Evolutionary conservation across 805 yeast species (phyloP).

Genomic region (Metschnikowia arizonensis): DNA sequence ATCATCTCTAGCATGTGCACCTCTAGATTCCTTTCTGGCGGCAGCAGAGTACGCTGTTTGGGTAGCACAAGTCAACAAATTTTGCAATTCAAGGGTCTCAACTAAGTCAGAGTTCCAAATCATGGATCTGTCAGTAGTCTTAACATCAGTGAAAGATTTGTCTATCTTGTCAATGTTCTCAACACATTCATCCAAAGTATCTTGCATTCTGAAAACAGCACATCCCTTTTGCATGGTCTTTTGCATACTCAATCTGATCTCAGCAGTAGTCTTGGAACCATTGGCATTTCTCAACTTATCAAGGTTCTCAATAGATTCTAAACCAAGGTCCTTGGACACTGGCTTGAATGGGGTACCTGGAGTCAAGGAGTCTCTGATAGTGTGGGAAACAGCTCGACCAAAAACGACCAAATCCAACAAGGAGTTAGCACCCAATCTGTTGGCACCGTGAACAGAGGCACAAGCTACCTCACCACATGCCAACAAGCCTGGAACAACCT

Average conservation of each 20-base stretch:
- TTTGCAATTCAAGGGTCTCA: slow-evolving; percentile 93
- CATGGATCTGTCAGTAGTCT: slow-evolving; percentile 94
- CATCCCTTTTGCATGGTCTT: slow-evolving; percentile 94
- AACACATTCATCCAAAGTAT: slow-evolving; percentile 88
- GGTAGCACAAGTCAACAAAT: slow-evolving; percentile 92
- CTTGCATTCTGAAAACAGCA: slow-evolving; percentile 94
- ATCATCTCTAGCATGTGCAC: slow-evolving; percentile 99
- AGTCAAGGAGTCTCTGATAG: slow-evolving; percentile 75
- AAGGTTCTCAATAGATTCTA: slow-evolving; percentile 83
- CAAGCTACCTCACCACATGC: slow-evolving; percentile 99
- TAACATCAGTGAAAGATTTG: slow-evolving; percentile 65
- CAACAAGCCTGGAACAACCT: slow-evolving; percentile 83
- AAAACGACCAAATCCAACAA: slow-evolving; percentile 93
- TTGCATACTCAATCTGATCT: slow-evolving; percentile 90
- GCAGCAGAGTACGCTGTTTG: slow-evolving; percentile 95
- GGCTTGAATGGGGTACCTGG: slow-evolving; percentile 88
- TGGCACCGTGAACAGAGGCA: slow-evolving; percentile 99
- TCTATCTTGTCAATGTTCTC: slow-evolving; percentile 71
- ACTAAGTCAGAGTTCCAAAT: slow-evolving; percentile 98
- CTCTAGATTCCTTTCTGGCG: slow-evolving; percentile 95
- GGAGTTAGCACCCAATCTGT: slow-evolving; percentile 98
- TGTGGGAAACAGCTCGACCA: slow-evolving; percentile 97
- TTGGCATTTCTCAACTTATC: slow-evolving; percentile 81
- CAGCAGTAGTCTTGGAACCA: slow-evolving; percentile 82
- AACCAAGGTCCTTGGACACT: slow-evolving; percentile 81